Evolutionary conservation across 805 yeast species (phyloP).

Genomic region (Ogataea glucozyma): DNA sequence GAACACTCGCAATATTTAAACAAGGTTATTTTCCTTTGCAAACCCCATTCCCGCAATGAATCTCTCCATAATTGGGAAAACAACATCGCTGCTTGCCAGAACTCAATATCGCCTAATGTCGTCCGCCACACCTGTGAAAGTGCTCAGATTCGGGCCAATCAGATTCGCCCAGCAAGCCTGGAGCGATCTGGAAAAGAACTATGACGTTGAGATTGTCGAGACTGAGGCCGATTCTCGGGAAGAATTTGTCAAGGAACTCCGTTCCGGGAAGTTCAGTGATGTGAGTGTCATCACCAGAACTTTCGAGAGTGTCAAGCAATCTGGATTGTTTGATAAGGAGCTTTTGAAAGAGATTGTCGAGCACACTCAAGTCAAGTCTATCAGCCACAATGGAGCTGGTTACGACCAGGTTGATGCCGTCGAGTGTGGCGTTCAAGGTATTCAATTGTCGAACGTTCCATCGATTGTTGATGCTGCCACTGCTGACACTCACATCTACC

Average conservation of each 20-base stretch:
- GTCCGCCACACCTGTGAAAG: conserved; percentile 39
- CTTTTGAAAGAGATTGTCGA: conserved; percentile 39
- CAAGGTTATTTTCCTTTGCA: too few relatives aligned
- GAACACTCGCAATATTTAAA: too few relatives aligned
- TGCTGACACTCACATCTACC: conserved; percentile 55
- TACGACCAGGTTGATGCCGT: conserved; percentile 52
- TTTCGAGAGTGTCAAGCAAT: conserved; percentile 38
- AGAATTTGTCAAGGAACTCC: conserved; percentile 41
- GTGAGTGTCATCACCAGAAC: conserved; percentile 45
- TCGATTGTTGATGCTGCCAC: conserved; percentile 54
- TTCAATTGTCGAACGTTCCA: conserved; percentile 56
- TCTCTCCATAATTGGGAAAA: too few relatives aligned
- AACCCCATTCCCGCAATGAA: too few relatives aligned
- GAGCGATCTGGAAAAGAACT: conserved; percentile 38
- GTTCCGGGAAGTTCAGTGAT: conserved; percentile 37
- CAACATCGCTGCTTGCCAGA: too few relatives aligned
- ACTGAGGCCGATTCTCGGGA: conserved; percentile 41
- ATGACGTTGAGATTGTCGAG: conserved; percentile 48
- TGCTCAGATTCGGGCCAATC: conserved; percentile 65
- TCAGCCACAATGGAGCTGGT: conserved; percentile 58
- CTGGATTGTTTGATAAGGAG: conserved; percentile 48
- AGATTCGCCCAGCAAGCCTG: conserved; percentile 65
- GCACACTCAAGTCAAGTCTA: conserved; percentile 38
- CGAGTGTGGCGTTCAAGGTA: conserved; percentile 40
- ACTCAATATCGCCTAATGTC: conserved; percentile 25